Percentiles rank a stretch among this genome's conserved stretches.
Evolutionary conservation across 441 rosid species (phyloP).

Genomic region (Adansonia rubrostipa): DNA sequence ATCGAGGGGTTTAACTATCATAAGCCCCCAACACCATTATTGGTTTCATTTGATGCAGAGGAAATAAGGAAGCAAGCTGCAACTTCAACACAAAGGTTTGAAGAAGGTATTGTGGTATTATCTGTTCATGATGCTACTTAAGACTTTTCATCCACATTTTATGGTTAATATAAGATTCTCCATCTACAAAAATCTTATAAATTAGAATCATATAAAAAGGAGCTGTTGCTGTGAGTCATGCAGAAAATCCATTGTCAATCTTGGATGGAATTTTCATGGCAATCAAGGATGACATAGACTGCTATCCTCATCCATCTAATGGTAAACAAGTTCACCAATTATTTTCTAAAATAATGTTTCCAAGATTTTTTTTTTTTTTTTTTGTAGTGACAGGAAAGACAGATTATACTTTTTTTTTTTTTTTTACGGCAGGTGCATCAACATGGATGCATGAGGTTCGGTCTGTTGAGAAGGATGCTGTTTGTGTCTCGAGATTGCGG

Average conservation of each 20-base stretch:
- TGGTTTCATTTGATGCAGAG: constrained; percentile 62
- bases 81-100: constrained; percentile 76
- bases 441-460: constrained; percentile 82
- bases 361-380: background rate
- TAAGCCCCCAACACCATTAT: constrained; percentile 63
- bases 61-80: constrained; percentile 79
- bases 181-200: background rate
- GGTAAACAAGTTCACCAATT: constrained; percentile 44
- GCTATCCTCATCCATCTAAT: constrained; percentile 71
- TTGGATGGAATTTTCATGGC: constrained; percentile 88
- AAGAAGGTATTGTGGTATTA: constrained; percentile 57
- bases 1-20: constrained; percentile 60
- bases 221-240: constrained; percentile 30
- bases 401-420: constrained; percentile 6
- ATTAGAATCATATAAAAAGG: constrained; percentile 19
- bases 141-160: background rate
- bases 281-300: constrained; percentile 89
- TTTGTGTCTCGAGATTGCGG: constrained; percentile 71
- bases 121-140: background rate
- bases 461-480: constrained; percentile 64
- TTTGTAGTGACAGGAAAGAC: constrained; percentile 21
- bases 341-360: constrained; percentile 3
- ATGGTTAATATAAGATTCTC: background rate
- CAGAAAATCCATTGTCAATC: constrained; percentile 77
- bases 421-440: constrained; percentile 62